These are phyloP conservation scores for Inga leiocalycina DNA, from an alignment of 306 rosid genomes.

Conservation along the genomic window DNA sequence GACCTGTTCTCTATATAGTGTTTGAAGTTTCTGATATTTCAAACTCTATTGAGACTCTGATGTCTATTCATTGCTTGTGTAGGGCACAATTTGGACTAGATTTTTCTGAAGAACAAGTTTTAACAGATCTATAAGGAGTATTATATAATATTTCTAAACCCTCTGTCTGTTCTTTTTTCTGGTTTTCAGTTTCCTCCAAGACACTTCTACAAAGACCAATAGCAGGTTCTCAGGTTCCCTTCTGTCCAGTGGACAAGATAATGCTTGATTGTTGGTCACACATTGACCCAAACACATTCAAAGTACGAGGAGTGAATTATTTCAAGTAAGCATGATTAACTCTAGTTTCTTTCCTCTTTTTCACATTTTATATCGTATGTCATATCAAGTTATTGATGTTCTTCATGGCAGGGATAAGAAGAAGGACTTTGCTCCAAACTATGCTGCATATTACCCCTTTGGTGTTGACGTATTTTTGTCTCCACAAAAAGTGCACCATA, in stretches of 20 bases:
- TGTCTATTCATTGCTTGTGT: background rate
- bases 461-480: slow-evolving; percentile 96
- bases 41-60: background rate
- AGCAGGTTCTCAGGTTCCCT: slow-evolving; percentile 95
- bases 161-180: slow-evolving; percentile 12
- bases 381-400: slow-evolving; percentile 24
- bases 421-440: slow-evolving; percentile 77
- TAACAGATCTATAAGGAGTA: slow-evolving; percentile 4
- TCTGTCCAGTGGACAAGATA: slow-evolving; percentile 88
- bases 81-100: background rate
- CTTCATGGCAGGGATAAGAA: slow-evolving; percentile 78
- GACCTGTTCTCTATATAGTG: too few species aligned
- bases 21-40: background rate
- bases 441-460: slow-evolving; percentile 89
- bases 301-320: slow-evolving; percentile 83
- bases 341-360: slow-evolving; percentile 17
- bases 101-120: background rate
- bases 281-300: slow-evolving; percentile 80
- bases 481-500: slow-evolving; percentile 77
- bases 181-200: slow-evolving; percentile 87
- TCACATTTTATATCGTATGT: background rate
- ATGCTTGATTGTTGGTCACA: slow-evolving; percentile 92
- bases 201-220: slow-evolving; percentile 73
- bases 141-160: slow-evolving; percentile 7
- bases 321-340: slow-evolving; percentile 60